A percentile compares a stretch with the other conserved stretches of the same genome.
Evolutionary conservation across 768 basidiomycete genomes (phyloP).

Genomic region (Suillus americanus): DNA sequence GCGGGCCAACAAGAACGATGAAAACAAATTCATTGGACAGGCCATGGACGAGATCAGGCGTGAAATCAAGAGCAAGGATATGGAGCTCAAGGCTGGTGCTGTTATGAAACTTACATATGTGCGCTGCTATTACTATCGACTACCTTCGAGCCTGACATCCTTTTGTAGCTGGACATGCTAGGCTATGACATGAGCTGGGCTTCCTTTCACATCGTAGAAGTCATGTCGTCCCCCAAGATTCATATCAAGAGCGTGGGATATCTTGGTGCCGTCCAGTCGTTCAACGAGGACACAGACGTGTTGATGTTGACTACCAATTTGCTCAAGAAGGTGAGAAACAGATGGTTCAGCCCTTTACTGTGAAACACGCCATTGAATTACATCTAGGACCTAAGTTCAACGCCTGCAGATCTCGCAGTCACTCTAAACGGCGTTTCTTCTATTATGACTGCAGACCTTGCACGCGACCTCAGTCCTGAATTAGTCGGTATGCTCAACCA

Average conservation of each 20-base stretch:
- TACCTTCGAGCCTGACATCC: slow-evolving; percentile 12
- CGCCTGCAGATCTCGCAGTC: slow-evolving; percentile 70
- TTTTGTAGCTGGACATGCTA: slow-evolving; percentile 88
- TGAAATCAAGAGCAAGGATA: slow-evolving; percentile 91
- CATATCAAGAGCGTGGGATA: slow-evolving; percentile 97
- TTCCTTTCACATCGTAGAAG: slow-evolving; percentile 95
- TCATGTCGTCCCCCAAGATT: slow-evolving; percentile 91
- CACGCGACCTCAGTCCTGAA: slow-evolving; percentile 87
- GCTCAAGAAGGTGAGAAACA: slow-evolving; percentile 76
- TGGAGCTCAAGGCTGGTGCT: slow-evolving; percentile 95
- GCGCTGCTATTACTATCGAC: slow-evolving; percentile 30
- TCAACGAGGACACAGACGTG: slow-evolving; percentile 92
- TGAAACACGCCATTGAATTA: slow-evolving; percentile 10
- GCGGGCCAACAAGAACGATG: slow-evolving; percentile 93
- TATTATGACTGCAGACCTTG: slow-evolving; percentile 83
- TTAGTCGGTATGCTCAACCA: slow-evolving; percentile 86
- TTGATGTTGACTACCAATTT: slow-evolving; percentile 96
- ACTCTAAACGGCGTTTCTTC: slow-evolving; percentile 82
- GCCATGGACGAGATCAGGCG: slow-evolving; percentile 92
- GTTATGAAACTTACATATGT: slow-evolving; percentile 97
- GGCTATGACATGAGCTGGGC: slow-evolving; percentile 95
- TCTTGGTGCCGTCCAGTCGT: slow-evolving; percentile 89
- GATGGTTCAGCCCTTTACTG: background rate
- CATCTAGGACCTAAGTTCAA: slow-evolving; percentile 74
- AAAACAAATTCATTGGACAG: slow-evolving; percentile 86